Percentiles rank a stretch among this genome's conserved stretches.
phyloP scores from a whole-genome alignment of 1,139 yeast genomes.

The Blastobotrys buckinghamii region DNA sequence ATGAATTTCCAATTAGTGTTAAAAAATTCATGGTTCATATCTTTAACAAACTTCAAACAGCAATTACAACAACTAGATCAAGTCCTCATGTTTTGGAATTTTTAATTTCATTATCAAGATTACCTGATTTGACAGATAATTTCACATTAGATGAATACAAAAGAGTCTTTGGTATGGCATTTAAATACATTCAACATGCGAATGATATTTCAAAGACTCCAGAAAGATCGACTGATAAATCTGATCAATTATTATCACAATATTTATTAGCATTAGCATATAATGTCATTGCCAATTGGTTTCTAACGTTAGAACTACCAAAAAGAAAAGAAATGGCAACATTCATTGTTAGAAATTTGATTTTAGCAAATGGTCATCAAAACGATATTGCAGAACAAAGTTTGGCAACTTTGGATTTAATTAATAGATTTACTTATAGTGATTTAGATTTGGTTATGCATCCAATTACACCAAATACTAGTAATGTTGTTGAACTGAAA shows the following conservation, averaged over 20 bases:
- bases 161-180: conserved; percentile 77
- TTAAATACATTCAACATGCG: conserved; percentile 70
- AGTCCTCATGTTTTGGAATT: conserved; percentile 76
- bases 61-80: conserved; percentile 63
- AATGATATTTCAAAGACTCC: conserved; percentile 40
- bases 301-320: conserved; percentile 53
- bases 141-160: conserved; percentile 74
- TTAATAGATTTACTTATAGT: conserved; percentile 60
- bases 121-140: conserved; percentile 63
- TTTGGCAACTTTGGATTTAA: conserved; percentile 60
- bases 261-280: conserved; percentile 62
- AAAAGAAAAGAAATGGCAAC: conserved; percentile 57
- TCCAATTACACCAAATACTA: conserved; percentile 8
- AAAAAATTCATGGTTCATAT: conserved; percentile 63
- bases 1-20: conserved; percentile 69
- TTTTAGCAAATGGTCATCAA: conserved; percentile 40
- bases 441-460: conserved; percentile 52
- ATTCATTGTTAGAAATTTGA: conserved; percentile 55
- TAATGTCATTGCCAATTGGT: conserved; percentile 68
- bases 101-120: conserved; percentile 55
- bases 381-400: conserved; percentile 46
- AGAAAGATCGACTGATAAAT: conserved; percentile 8
- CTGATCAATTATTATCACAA: conserved; percentile 40
- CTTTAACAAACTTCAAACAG: conserved; percentile 62
- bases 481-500: conserved; percentile 24